These are phyloP conservation scores for Coprinellus micaceus DNA, from an alignment of 768 basidiomycete genomes.

Conservation along the genomic window DNA sequence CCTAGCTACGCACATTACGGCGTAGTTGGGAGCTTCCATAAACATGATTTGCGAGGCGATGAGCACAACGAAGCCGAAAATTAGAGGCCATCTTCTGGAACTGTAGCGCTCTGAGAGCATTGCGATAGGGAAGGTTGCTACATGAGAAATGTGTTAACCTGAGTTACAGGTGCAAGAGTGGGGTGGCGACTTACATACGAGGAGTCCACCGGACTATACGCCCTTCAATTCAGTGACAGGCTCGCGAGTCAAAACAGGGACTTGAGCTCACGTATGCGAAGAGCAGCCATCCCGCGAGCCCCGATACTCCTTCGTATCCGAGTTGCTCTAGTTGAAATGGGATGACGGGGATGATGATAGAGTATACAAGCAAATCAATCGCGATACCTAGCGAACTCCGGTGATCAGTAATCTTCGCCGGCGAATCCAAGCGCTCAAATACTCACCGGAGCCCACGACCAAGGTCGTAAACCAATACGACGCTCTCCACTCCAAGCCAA, in stretches of 20 bases:
- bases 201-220: constrained; percentile 51
- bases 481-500: constrained; percentile 54
- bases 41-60: constrained; percentile 55
- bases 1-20: constrained; percentile 56
- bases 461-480: constrained; percentile 55
- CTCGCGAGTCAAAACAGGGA: background rate
- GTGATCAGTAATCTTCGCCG: background rate
- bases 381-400: constrained; percentile 14
- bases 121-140: constrained; percentile 58
- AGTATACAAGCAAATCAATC: constrained; percentile 58
- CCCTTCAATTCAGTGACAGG: constrained; percentile 5
- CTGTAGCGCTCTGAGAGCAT: constrained; percentile 50
- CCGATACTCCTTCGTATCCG: constrained; percentile 42
- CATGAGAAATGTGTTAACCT: background rate
- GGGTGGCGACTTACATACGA: constrained; percentile 38
- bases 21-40: constrained; percentile 57
- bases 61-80: constrained; percentile 47
- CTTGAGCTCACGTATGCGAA: constrained; percentile 48
- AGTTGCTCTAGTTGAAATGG: constrained; percentile 58
- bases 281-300: constrained; percentile 56
- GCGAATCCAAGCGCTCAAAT: constrained; percentile 5
- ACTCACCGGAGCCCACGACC: constrained; percentile 48
- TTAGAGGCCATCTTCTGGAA: constrained; percentile 44
- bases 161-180: background rate
- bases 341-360: constrained; percentile 59